Conservation (phyloP, 164 flowering plant species). For the Aristolochia californica region DNA sequence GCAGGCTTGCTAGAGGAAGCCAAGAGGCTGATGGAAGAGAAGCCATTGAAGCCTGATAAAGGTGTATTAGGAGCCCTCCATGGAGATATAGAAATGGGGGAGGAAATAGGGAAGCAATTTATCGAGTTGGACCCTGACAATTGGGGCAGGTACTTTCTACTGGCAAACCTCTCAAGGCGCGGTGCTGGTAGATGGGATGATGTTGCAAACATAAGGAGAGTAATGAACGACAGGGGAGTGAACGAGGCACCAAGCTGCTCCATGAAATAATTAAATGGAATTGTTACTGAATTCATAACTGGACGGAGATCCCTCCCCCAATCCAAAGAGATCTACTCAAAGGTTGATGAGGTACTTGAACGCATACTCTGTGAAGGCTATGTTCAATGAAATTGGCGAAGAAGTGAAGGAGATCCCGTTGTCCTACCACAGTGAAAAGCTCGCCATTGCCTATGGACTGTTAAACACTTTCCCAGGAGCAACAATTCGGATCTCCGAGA, state of each 20-base stretch:
- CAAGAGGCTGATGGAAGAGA: slow-evolving; percentile 10
- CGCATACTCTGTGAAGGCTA: slow-evolving; percentile 8
- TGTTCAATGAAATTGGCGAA: slow-evolving; percentile 10
- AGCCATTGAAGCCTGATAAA: slow-evolving; percentile 14
- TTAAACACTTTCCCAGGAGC: slow-evolving; percentile 6
- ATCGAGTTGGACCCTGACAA: slow-evolving; percentile 12
- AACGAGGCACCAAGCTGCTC: slow-evolving; percentile 13
- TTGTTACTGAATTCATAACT: slow-evolving; percentile 9
- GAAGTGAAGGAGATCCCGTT: slow-evolving; percentile 12
- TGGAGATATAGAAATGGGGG: slow-evolving; percentile 9
- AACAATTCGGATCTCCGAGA: slow-evolving; percentile 10
- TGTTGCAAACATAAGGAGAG: slow-evolving; percentile 12
- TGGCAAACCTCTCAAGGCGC: slow-evolving; percentile 13
- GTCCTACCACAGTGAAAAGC: slow-evolving; percentile 14
- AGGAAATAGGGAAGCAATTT: slow-evolving; percentile 9
- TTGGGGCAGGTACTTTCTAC: slow-evolving; percentile 12
- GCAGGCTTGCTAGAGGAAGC: slow-evolving; percentile 11
- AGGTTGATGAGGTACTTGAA: slow-evolving; percentile 9
- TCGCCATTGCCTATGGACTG: slow-evolving; percentile 13
- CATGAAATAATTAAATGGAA: slow-evolving; percentile 12
- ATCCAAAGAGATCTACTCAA: slow-evolving; percentile 5
- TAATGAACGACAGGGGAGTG: slow-evolving; percentile 13
- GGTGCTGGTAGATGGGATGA: slow-evolving; percentile 13
- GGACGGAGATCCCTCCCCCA: slow-evolving; percentile 11
- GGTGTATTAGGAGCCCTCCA: slow-evolving; percentile 15